phyloP scores from a whole-genome alignment of 225 moss, liverwort and hornwort species.

The Physcomitrium patens region DNA sequence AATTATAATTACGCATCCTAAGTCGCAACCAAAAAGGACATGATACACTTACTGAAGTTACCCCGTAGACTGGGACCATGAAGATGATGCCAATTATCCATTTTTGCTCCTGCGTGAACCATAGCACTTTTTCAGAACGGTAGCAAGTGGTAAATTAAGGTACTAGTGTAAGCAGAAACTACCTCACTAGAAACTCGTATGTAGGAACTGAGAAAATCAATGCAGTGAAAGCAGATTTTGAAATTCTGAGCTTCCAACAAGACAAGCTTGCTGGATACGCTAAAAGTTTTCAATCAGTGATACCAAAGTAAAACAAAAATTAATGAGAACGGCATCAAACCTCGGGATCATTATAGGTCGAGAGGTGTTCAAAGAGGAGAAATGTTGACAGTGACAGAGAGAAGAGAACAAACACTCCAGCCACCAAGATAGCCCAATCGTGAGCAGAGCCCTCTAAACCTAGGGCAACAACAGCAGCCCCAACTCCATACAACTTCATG shows the following conservation, averaged over 20 bases:
- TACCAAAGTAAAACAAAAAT: conserved; percentile 12
- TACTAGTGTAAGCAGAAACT: conserved; percentile 7
- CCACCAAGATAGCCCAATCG: conserved; percentile 59
- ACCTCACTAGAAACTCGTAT: conserved; percentile 22
- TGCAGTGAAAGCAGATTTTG: neutral
- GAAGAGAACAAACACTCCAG: conserved; percentile 67
- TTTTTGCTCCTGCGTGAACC: conserved; percentile 62
- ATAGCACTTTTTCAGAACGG: conserved; percentile 31
- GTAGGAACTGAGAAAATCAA: neutral
- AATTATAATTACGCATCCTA: conserved; percentile 7
- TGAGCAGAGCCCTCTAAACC: conserved; percentile 39
- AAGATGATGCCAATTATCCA: conserved; percentile 78
- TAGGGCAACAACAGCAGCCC: conserved; percentile 38
- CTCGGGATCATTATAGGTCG: conserved; percentile 75
- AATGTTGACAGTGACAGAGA: conserved; percentile 68
- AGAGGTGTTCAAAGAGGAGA: conserved; percentile 71
- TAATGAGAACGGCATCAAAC: conserved; percentile 32
- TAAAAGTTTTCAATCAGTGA: neutral
- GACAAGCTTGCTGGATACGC: conserved; percentile 15
- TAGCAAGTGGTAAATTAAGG: conserved; percentile 16
- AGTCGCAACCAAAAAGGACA: neutral
- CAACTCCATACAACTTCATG: conserved; percentile 58
- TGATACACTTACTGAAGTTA: conserved; percentile 61
- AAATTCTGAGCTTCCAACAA: neutral
- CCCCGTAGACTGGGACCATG: conserved; percentile 74